phyloP scores from a whole-genome alignment of 129 eudicot genomes.

The Deinandra increscens region DNA sequence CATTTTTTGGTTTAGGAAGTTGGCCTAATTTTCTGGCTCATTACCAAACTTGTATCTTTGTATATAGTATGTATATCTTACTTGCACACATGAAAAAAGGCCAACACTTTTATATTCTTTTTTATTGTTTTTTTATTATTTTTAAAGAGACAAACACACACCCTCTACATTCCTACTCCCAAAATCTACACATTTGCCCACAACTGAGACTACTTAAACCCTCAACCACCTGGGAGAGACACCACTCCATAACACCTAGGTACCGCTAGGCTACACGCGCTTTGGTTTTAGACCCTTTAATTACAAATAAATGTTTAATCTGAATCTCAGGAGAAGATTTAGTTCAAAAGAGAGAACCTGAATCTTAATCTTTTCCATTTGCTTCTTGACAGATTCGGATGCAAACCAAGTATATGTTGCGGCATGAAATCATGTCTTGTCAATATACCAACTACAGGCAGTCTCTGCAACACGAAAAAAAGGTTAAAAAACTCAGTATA shows the following conservation, averaged over 20 bases:
- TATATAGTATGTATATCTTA: background rate
- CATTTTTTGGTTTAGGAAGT: constrained; percentile 12
- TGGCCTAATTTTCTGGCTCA: constrained; percentile 18
- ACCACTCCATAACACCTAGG: no score
- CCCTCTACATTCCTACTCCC: no score
- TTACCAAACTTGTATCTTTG: constrained; percentile 10
- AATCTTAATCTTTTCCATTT: constrained; percentile 76
- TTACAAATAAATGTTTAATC: background rate
- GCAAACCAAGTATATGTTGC: constrained; percentile 71
- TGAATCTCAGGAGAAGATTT: constrained; percentile 31
- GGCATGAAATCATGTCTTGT: constrained; percentile 98
- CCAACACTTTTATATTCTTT: background rate
- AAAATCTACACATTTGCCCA: no score
- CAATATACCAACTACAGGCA: constrained; percentile 85
- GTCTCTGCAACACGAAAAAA: constrained; percentile 46
- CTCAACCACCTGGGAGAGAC: no score
- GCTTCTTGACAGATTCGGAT: constrained; percentile 54
- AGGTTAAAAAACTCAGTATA: background rate
- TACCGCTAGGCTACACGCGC: no score
- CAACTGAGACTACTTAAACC: no score
- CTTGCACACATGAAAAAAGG: background rate
- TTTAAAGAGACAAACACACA: no score
- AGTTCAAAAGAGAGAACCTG: constrained; percentile 43
- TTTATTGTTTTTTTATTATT: background rate
- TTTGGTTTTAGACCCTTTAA: no score